Conservation (phyloP, 352 stramenopile species). For the Blastocystis sp. region DNA sequence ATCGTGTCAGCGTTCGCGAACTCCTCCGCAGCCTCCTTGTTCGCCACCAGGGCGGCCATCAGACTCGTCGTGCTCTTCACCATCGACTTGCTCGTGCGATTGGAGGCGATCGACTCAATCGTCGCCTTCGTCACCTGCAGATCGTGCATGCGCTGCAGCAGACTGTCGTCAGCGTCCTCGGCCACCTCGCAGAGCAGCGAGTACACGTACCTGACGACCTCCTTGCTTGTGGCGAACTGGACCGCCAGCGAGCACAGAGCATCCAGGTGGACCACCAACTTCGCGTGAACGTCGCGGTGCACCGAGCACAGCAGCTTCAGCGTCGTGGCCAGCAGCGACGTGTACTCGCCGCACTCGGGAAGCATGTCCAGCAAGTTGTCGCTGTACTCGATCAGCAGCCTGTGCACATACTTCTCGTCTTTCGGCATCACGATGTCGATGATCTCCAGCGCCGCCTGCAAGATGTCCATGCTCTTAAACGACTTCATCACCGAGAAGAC, state of each 20-base stretch:
- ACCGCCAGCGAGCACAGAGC: background rate
- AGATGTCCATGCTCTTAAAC: slow-evolving; percentile 38
- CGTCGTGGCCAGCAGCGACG: background rate
- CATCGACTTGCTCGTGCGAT: slow-evolving; percentile 18
- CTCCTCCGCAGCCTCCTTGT: background rate
- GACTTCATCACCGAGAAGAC: slow-evolving; percentile 34
- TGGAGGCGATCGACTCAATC: background rate
- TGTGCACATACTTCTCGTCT: background rate
- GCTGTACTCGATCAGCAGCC: slow-evolving; percentile 40
- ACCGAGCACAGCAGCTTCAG: slow-evolving; percentile 29
- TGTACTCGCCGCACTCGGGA: background rate
- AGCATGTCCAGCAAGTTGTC: background rate
- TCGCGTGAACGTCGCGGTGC: background rate
- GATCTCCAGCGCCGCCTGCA: background rate
- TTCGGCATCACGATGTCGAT: slow-evolving; percentile 16
- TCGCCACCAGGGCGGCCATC: slow-evolving; percentile 24
- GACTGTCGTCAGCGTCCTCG: background rate
- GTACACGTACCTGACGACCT: slow-evolving; percentile 45
- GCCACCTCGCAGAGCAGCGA: slow-evolving; percentile 30
- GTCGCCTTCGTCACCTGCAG: slow-evolving; percentile 36
- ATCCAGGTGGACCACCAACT: slow-evolving; percentile 15
- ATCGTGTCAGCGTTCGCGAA: slow-evolving; percentile 46
- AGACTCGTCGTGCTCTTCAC: slow-evolving; percentile 11
- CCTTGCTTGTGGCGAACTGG: background rate
- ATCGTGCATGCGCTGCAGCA: slow-evolving; percentile 44